These are phyloP conservation scores for Nasturtium officinale DNA, from an alignment of 345 rosid genomes.

Conservation along the genomic window DNA sequence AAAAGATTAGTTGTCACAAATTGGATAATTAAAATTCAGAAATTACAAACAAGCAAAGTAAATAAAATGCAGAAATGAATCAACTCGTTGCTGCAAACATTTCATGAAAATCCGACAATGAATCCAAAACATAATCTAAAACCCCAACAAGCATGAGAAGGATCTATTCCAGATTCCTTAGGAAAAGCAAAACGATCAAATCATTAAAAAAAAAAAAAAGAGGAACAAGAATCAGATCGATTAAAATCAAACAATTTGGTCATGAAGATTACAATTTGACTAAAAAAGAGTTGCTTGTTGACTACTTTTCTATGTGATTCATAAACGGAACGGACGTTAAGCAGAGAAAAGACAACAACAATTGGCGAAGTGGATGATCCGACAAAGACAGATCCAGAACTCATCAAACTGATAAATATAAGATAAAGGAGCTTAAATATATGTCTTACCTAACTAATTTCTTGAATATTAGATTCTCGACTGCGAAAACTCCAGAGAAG, in stretches of 20 bases:
- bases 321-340: neutral
- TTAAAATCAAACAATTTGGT: neutral
- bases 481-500: constrained; percentile 36
- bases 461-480: constrained; percentile 22
- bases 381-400: constrained; percentile 41
- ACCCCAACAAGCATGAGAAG: constrained; percentile 14
- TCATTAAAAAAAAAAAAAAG: constrained; percentile 12
- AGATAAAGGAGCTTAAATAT: neutral
- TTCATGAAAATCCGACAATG: neutral
- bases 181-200: constrained; percentile 20
- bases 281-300: constrained; percentile 16
- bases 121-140: neutral
- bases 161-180: constrained; percentile 25
- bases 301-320: neutral
- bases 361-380: constrained; percentile 20
- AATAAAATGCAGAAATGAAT: neutral
- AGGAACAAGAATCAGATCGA: constrained; percentile 19
- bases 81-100: constrained; percentile 1
- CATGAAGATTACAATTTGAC: neutral
- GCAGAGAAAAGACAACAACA: constrained; percentile 30
- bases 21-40: neutral
- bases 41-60: neutral
- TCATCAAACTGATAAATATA: constrained; percentile 14
- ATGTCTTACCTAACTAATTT: constrained; percentile 18
- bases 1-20: constrained; percentile 4